These are phyloP conservation scores for Ceratocystis eucalypticola DNA, from an alignment of 2,329 filamentous ascomycete species.

Conservation along the genomic window DNA sequence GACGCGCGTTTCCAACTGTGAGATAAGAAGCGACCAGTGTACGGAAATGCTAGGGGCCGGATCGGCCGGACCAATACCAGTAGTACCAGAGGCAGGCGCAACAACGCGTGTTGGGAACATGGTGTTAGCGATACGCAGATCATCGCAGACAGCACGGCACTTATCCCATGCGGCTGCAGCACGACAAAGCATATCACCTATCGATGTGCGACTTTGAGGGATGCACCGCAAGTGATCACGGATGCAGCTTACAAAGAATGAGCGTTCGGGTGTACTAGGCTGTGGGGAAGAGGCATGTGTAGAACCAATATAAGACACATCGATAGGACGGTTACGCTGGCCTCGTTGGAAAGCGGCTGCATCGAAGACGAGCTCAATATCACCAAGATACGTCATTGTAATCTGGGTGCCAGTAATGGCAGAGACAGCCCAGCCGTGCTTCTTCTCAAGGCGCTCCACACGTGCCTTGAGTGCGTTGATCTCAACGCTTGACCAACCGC, in stretches of 20 bases:
- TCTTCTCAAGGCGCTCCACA: constrained; percentile 50
- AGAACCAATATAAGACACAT: constrained; percentile 56
- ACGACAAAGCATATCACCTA: constrained; percentile 43
- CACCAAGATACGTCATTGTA: constrained; percentile 60
- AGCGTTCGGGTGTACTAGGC: constrained; percentile 50
- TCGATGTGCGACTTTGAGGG: constrained; percentile 41
- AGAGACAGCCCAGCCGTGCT: constrained; percentile 58
- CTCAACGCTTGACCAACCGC: constrained; percentile 76
- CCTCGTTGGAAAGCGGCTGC: constrained; percentile 43
- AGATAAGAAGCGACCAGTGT: constrained; percentile 48
- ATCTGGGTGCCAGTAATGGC: constrained; percentile 47
- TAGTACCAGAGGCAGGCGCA: constrained; percentile 10
- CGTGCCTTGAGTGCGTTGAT: constrained; percentile 64
- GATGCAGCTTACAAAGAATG: constrained; percentile 63
- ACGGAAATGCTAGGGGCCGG: constrained; percentile 44
- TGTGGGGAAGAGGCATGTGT: constrained; percentile 38
- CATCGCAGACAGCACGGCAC: constrained; percentile 43
- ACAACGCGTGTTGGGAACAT: constrained; percentile 50
- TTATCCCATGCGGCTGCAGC: constrained; percentile 54
- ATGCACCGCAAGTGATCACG: constrained; percentile 52
- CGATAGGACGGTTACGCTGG: constrained; percentile 42
- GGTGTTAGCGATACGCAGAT: constrained; percentile 48
- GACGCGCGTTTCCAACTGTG: constrained; percentile 54
- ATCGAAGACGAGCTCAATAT: constrained; percentile 63
- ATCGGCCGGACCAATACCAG: background rate